Evolutionary conservation across 257 asterid genomes (phyloP).

Genomic region (Salvia splendens): DNA sequence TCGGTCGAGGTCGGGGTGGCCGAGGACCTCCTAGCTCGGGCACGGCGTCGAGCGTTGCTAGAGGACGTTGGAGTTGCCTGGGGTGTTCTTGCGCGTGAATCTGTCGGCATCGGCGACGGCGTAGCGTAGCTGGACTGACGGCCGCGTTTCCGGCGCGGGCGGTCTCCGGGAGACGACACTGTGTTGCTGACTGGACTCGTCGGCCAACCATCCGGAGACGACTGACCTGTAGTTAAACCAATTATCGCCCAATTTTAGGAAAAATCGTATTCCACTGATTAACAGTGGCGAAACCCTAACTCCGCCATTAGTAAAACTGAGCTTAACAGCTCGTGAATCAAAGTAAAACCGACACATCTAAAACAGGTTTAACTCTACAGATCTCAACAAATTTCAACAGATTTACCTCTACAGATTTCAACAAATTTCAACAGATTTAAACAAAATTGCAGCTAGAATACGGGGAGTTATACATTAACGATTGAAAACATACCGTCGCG

Average conservation of each 20-base stretch:
- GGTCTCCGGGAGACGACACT: slow-evolving; percentile 64
- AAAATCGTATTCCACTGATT: background rate
- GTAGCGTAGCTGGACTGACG: slow-evolving; percentile 66
- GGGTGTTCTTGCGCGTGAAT: slow-evolving; percentile 61
- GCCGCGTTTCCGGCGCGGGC: slow-evolving; percentile 60
- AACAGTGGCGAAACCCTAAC: background rate
- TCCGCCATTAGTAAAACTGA: background rate
- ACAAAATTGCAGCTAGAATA: background rate
- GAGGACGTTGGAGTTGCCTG: slow-evolving; percentile 76
- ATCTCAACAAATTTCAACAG: background rate
- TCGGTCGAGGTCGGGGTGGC: slow-evolving; percentile 63
- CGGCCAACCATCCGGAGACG: slow-evolving; percentile 66
- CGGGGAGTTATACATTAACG: background rate
- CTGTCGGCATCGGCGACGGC: slow-evolving; percentile 59
- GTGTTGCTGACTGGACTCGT: slow-evolving; percentile 92
- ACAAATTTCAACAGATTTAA: background rate
- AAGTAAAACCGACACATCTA: background rate
- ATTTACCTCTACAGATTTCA: background rate
- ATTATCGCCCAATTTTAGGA: slow-evolving; percentile 11
- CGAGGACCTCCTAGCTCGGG: slow-evolving; percentile 48
- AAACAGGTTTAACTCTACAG: background rate
- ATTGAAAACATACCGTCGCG: slow-evolving; percentile 47
- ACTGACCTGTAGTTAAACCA: slow-evolving; percentile 51
- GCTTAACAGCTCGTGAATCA: background rate
- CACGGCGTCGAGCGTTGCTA: slow-evolving; percentile 49